These are phyloP conservation scores for Nigrograna mackinnonii DNA, from an alignment of 2,329 filamentous ascomycete species.

Conservation along the genomic window DNA sequence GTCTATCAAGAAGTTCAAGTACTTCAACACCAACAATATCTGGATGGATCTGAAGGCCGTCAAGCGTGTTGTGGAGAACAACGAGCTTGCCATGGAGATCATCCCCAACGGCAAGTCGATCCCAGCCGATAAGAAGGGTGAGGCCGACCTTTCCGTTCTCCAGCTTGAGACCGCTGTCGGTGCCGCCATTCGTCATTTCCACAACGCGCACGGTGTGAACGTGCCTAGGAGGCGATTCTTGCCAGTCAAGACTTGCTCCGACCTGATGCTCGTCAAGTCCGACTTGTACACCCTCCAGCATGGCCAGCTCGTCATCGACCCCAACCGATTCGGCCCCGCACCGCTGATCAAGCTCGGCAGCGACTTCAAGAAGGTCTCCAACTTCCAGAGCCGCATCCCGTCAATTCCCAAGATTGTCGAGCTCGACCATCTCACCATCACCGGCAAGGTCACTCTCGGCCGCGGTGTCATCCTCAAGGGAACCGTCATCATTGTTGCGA, in stretches of 20 bases:
- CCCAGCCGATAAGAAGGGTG: conserved; percentile 98
- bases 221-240: conserved; percentile 97
- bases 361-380: conserved; percentile 99
- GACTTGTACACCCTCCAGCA: conserved; percentile 99
- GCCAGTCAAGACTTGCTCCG: conserved; percentile 99
- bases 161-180: conserved; percentile 99
- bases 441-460: conserved; percentile 94
- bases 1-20: conserved; percentile 99
- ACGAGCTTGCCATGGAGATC: conserved; percentile 99
- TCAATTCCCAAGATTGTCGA: conserved; percentile 90
- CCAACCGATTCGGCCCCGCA: conserved; percentile 92
- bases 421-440: conserved; percentile 95
- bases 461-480: conserved; percentile 96
- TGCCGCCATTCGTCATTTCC: conserved; percentile 98
- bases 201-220: conserved; percentile 98
- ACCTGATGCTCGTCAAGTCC: conserved; percentile 99
- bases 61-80: conserved; percentile 98
- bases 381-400: conserved; percentile 86
- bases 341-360: conserved; percentile 97
- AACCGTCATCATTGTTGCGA: conserved; percentile 98
- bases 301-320: conserved; percentile 96
- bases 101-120: conserved; percentile 99
- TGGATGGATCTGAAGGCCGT: conserved; percentile 98
- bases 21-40: conserved; percentile 99
- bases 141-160: conserved; percentile 95